Evolutionary conservation across 257 asterid species (phyloP).

Genomic region (Henckelia pumila): DNA sequence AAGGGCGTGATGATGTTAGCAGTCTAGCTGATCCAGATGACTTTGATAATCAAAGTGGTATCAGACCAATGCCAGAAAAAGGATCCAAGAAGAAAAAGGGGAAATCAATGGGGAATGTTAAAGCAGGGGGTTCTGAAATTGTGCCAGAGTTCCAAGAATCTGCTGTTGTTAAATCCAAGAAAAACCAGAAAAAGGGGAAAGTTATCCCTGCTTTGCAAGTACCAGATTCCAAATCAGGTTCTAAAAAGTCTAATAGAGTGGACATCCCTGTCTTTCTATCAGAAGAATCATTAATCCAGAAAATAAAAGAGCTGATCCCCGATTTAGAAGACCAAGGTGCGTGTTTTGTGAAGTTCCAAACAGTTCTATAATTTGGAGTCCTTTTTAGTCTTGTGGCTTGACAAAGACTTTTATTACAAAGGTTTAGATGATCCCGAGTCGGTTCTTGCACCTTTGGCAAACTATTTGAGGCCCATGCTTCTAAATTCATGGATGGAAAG

Average conservation of each 20-base stretch:
- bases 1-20: constrained; percentile 45
- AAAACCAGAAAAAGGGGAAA: constrained; percentile 73
- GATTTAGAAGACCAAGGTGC: constrained; percentile 89
- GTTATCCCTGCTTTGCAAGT: constrained; percentile 51
- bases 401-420: constrained; percentile 29
- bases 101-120: constrained; percentile 61
- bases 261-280: constrained; percentile 59
- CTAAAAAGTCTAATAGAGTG: constrained; percentile 55
- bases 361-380: constrained; percentile 21
- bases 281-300: constrained; percentile 71
- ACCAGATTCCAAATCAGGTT: constrained; percentile 57
- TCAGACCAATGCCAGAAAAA: constrained; percentile 58
- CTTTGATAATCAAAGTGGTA: constrained; percentile 47
- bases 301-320: constrained; percentile 65
- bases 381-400: constrained; percentile 14
- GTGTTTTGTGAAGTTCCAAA: constrained; percentile 16
- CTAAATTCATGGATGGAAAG: constrained; percentile 78
- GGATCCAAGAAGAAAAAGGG: constrained; percentile 87
- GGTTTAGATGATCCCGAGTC: constrained; percentile 75
- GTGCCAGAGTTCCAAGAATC: constrained; percentile 58
- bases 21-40: constrained; percentile 51
- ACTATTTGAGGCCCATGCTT: constrained; percentile 85
- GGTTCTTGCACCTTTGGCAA: constrained; percentile 74
- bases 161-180: constrained; percentile 65
- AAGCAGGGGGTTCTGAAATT: constrained; percentile 53